Evolutionary conservation across 768 basidiomycete genomes (phyloP), one percentile per base, ranked within the genome.

Genomic region (Leccinum longicurvipes): DNA sequence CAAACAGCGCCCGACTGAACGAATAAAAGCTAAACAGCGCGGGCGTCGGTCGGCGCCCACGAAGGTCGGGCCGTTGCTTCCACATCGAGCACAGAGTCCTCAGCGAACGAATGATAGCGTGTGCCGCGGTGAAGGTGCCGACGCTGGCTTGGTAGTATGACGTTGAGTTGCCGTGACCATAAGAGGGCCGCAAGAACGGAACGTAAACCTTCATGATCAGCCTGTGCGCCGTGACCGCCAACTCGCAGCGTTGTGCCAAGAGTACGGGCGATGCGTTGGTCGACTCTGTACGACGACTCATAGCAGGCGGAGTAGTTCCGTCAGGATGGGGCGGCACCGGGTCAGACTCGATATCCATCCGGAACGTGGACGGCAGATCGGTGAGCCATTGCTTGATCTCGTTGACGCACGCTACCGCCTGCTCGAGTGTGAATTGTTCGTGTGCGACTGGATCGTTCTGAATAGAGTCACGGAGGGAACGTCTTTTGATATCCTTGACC

Each of bases 71-170:
- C 11, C 69, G 60, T 36, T 72, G 67, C 42, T 73, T 73, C 74
- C 76, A 77, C 59, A 73, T 67, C 19, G 65, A 60, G 59, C 77
- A 76, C 44, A 82, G 66, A 42, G 75, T 59, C 53, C 73, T 74
- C 39, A 77, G 73, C 0, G 85, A 81, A 54, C 76, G 77, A 32
- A 90, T 74, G 54, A 90, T 79, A 3, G 71, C 69, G 62, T 89
- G 87, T 10, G 87, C 86, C 2, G 90, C 87, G 51, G 79, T 81
- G 39, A 87, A 75, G 28, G 79, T 79, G 31, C 83, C 82, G 34
- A 80, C 75, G 14, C 79, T 76, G 1, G 84, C 84, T 56, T 83
- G 82, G 54, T 78, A 78, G 52, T 76, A 73, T 11, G 75, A 71
- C 64, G 51, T 70, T 54, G 57, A 52, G 62, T 60, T 53, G 51